These are phyloP conservation scores for Gonapodya sp. DNA, from an alignment of 192 early-diverging fungal genomes.

Conservation along the genomic window DNA sequence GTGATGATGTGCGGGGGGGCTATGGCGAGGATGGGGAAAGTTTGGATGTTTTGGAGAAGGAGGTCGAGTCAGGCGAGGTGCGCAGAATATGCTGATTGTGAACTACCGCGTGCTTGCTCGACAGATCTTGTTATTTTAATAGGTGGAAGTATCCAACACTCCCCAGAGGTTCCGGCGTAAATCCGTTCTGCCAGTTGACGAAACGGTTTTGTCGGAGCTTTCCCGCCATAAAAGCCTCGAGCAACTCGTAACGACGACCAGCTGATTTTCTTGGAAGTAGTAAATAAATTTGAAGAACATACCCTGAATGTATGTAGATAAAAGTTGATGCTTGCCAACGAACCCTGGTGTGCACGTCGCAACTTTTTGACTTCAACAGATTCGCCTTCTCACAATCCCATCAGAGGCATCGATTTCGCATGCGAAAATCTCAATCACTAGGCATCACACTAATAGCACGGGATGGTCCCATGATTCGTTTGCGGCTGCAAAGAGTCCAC, in stretches of 20 bases:
- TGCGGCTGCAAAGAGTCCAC: too few relatives aligned
- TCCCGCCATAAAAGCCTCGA: constrained; percentile 49
- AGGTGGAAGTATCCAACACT: constrained; percentile 41
- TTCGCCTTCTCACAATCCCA: too few relatives aligned
- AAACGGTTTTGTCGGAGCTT: constrained; percentile 45
- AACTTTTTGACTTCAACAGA: too few relatives aligned
- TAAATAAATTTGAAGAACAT: too few relatives aligned
- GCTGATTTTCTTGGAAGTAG: too few relatives aligned
- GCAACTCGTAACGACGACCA: background rate
- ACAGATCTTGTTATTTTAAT: background rate
- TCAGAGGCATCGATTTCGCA: too few relatives aligned
- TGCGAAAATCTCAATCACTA: too few relatives aligned
- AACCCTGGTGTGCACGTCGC: too few relatives aligned
- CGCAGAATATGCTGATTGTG: background rate
- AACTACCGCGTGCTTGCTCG: constrained; percentile 10
- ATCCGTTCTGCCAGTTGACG: constrained; percentile 58
- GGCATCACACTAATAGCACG: too few relatives aligned
- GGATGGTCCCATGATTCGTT: too few relatives aligned
- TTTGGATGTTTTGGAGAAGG: constrained; percentile 11
- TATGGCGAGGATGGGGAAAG: constrained; percentile 14
- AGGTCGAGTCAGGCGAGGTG: background rate
- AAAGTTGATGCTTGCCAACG: too few relatives aligned
- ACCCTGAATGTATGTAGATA: too few relatives aligned
- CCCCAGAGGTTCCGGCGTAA: constrained; percentile 50
- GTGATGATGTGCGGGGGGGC: constrained; percentile 19